Evolutionary conservation across 1,284 basidiomycete species (phyloP), one percentile per base, ranked within the genome.

Genomic region (Cryptococcus jaspeensis): DNA sequence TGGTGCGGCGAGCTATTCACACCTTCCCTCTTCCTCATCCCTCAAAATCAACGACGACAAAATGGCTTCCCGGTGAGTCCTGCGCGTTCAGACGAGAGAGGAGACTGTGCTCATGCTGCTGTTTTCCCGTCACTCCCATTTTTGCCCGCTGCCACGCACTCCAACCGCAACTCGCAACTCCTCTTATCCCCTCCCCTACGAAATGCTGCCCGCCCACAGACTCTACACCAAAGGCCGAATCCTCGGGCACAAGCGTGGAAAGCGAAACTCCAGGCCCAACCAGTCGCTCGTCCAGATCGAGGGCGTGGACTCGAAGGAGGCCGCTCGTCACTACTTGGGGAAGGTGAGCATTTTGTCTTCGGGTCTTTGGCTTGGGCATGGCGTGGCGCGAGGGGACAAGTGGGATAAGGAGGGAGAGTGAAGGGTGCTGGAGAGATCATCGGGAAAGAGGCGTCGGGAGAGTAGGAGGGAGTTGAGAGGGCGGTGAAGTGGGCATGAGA

Each of bases 181-280:
- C 23, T 12, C 20, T 35, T 22, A 47, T 35, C 49, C 7, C 40
- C 40, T 23, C n/a, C 13, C 50, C 5, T 43, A 5, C 1, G 4
- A 43, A 25, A 15, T 18, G n/a, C 16, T 23, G 20, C 15, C 16
- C 25, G 28, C 36, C 40, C 28, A 55, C 78, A 93, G 92, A 86
- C 86, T 97, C 76, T 98, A 98, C 86, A 82, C 82, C 81, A 97
- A 97, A 85, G 96, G 92, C 80, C 92, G 95, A 76, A 87, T 99
- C 77, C 84, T 97, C 77, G 92, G 93, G 70, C 91, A 96, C 90
- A 95, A 98, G 84, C 91, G 96, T 71, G 92, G 90, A 71, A 98
- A 98, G 85, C 88, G 92, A 79, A 97, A 96, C 84, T 84, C 89
- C 65, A 85, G 87, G 77, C 92, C 92, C 76, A 95, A 95, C 84